Evolutionary conservation across 495 filamentous ascomycete species (phyloP).

Genomic region (Daldinia grandis): DNA sequence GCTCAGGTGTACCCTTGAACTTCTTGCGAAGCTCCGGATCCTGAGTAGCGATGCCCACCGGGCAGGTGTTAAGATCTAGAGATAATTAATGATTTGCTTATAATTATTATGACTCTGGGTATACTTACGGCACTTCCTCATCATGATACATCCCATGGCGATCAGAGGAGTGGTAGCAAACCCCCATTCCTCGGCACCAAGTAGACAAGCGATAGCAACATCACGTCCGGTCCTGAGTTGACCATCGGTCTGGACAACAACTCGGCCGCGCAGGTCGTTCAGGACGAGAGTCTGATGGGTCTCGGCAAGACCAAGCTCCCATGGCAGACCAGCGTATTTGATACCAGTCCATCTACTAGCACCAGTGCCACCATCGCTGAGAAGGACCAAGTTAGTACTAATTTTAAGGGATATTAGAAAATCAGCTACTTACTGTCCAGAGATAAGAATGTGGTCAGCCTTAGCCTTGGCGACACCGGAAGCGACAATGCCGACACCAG

Average conservation of each 20-base stretch:
- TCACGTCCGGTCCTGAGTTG: slow-evolving; percentile 95
- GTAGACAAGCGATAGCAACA: slow-evolving; percentile 93
- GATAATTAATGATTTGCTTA: slow-evolving; percentile 32
- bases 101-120: slow-evolving; percentile 2
- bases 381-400: neutral
- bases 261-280: slow-evolving; percentile 95
- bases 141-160: slow-evolving; percentile 97
- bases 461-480: slow-evolving; percentile 99
- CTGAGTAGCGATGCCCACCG: slow-evolving; percentile 96
- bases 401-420: neutral
- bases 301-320: slow-evolving; percentile 97
- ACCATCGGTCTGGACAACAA: slow-evolving; percentile 97
- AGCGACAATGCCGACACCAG: slow-evolving; percentile 97
- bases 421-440: slow-evolving; percentile 67
- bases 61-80: slow-evolving; percentile 79
- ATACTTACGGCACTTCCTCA: slow-evolving; percentile 71
- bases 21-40: slow-evolving; percentile 95
- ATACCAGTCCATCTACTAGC: slow-evolving; percentile 99
- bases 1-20: slow-evolving; percentile 92
- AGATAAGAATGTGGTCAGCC: slow-evolving; percentile 97
- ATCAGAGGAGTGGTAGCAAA: slow-evolving; percentile 98
- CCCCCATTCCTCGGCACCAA: slow-evolving; percentile 97
- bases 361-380: slow-evolving; percentile 88
- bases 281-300: slow-evolving; percentile 99
- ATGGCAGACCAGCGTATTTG: slow-evolving; percentile 98